phyloP scores from a whole-genome alignment of 192 early-diverging fungal species.

The Martensiomyces pterosporus region DNA sequence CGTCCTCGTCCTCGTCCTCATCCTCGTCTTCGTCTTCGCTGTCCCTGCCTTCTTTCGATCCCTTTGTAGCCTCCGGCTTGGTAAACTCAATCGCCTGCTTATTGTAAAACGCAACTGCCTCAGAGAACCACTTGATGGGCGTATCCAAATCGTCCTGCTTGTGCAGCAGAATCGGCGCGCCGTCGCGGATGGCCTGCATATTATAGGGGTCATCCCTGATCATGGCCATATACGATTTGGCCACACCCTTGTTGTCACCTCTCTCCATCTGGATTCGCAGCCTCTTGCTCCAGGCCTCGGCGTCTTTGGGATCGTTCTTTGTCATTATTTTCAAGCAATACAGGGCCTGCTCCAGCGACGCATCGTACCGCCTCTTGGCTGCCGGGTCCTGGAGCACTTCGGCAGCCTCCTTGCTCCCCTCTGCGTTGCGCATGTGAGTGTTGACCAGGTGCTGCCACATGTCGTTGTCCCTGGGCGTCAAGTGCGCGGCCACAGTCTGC shows the following conservation, averaged over 20 bases:
- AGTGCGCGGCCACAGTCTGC: slow-evolving; percentile 86
- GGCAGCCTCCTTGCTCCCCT: slow-evolving; percentile 2
- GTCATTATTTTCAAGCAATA: slow-evolving; percentile 78
- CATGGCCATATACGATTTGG: slow-evolving; percentile 55
- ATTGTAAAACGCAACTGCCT: slow-evolving; percentile 49
- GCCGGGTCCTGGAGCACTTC: slow-evolving; percentile 11
- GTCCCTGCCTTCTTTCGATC: slow-evolving; percentile 14
- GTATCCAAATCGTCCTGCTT: slow-evolving; percentile 35
- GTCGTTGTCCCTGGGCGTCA: slow-evolving; percentile 63
- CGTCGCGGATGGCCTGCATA: slow-evolving; percentile 60
- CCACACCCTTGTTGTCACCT: slow-evolving; percentile 50
- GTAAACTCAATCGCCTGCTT: slow-evolving; percentile 57
- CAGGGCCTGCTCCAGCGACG: slow-evolving; percentile 67
- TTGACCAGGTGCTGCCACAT: slow-evolving; percentile 81
- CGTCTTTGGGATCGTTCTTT: slow-evolving; percentile 58
- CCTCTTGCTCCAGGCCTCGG: slow-evolving; percentile 66
- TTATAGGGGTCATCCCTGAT: slow-evolving; percentile 61
- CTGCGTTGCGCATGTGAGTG: slow-evolving; percentile 59
- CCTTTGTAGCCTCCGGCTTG: slow-evolving; percentile 28
- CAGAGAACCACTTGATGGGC: slow-evolving; percentile 34
- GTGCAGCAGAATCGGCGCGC: slow-evolving; percentile 56
- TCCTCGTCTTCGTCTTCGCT: slow-evolving; percentile 14
- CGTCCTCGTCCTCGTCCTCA: slow-evolving; percentile 42
- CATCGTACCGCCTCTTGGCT: slow-evolving; percentile 48
- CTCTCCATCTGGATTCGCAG: slow-evolving; percentile 59